Conservation (phyloP, 768 basidiomycete genomes). For the Xerocomellus intermedius region DNA sequence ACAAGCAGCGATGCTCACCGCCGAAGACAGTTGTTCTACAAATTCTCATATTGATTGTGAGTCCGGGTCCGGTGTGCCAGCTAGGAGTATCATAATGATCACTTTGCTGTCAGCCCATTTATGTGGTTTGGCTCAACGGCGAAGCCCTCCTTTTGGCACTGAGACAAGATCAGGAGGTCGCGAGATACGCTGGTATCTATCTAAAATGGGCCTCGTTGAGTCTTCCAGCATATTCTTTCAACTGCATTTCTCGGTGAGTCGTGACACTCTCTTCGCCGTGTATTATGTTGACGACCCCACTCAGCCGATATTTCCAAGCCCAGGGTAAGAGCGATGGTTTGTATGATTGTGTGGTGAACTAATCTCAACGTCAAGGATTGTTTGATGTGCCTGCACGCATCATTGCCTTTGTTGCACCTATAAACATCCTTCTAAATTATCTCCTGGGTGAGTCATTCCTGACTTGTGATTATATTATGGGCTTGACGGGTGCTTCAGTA, state of each 20-base stretch:
- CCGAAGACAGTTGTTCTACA: slow-evolving; percentile 16
- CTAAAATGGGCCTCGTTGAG: slow-evolving; percentile 69
- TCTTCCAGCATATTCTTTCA: slow-evolving; percentile 69
- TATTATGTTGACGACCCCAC: slow-evolving; percentile 48
- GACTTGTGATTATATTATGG: neutral
- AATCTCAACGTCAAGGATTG: slow-evolving; percentile 44
- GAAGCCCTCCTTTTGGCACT: slow-evolving; percentile 72
- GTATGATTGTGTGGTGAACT: neutral
- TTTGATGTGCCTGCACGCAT: slow-evolving; percentile 86
- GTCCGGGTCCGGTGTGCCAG: slow-evolving; percentile 19
- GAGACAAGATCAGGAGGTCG: slow-evolving; percentile 80
- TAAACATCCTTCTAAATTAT: slow-evolving; percentile 83
- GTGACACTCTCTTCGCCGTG: slow-evolving; percentile 23
- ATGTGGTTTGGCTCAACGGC: slow-evolving; percentile 76
- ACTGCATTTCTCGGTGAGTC: slow-evolving; percentile 46
- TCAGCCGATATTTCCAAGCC: slow-evolving; percentile 61
- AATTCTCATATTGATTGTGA: slow-evolving; percentile 50
- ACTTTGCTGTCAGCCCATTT: slow-evolving; percentile 43
- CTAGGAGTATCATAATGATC: neutral
- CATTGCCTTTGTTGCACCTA: slow-evolving; percentile 75
- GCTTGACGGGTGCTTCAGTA: slow-evolving; percentile 62
- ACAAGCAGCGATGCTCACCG: neutral
- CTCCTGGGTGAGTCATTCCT: slow-evolving; percentile 57
- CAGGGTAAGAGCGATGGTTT: slow-evolving; percentile 55
- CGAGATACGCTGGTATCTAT: slow-evolving; percentile 70